Conservation (phyloP, 1,139 yeast species). For the Candida buenavistaensis region DNA sequence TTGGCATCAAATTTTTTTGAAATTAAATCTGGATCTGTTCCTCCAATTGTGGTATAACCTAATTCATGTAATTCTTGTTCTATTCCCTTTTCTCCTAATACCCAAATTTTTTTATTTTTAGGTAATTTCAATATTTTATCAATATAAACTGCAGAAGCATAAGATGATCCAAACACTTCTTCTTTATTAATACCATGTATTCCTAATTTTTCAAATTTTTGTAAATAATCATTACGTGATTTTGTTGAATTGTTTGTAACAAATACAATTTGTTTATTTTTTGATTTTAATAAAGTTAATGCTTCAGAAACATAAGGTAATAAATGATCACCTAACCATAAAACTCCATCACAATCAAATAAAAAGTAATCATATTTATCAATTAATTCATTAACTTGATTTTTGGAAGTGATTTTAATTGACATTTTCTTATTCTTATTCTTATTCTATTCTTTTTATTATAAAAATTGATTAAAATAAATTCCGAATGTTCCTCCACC, state of each 20-base stretch:
- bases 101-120: slow-evolving; percentile 56
- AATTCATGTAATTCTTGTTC: slow-evolving; percentile 43
- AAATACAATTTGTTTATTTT: slow-evolving; percentile 67
- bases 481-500: too few relatives aligned
- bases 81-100: slow-evolving; percentile 47
- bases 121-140: slow-evolving; percentile 70
- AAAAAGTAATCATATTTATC: slow-evolving; percentile 41
- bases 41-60: slow-evolving; percentile 46
- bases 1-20: slow-evolving; percentile 32
- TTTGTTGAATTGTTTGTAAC: slow-evolving; percentile 96
- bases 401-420: slow-evolving; percentile 17
- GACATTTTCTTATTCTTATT: too few relatives aligned
- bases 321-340: slow-evolving; percentile 50
- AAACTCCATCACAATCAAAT: slow-evolving; percentile 51
- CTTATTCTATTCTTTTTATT: too few relatives aligned
- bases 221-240: slow-evolving; percentile 72
- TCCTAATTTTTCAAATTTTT: slow-evolving; percentile 77
- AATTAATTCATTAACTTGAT: slow-evolving; percentile 18
- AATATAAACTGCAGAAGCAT: slow-evolving; percentile 86
- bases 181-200: slow-evolving; percentile 58
- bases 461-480: too few relatives aligned
- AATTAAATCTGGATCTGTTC: slow-evolving; percentile 34
- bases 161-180: slow-evolving; percentile 89
- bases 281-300: slow-evolving; percentile 30
- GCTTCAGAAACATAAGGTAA: slow-evolving; percentile 44